These are phyloP conservation scores for Stentor roeselii DNA, from an alignment of 73 alveolate species.

Conservation along the genomic window DNA sequence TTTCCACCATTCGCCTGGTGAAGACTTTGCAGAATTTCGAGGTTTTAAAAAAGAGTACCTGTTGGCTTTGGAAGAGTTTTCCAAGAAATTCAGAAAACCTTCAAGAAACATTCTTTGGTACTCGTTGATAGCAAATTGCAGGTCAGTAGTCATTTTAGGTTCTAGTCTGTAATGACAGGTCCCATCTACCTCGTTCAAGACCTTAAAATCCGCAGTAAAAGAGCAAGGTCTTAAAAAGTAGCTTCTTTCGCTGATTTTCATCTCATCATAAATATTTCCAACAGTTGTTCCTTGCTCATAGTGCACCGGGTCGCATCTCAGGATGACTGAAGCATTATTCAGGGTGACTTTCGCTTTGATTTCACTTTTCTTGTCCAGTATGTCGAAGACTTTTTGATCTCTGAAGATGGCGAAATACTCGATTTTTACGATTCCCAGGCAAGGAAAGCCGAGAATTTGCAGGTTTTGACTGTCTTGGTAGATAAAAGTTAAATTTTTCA, in stretches of 20 bases:
- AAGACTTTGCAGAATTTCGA: background rate
- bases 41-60: background rate
- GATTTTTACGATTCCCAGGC: background rate
- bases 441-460: slow-evolving; percentile 8
- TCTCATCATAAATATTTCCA: background rate
- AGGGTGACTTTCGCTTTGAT: background rate
- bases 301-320: slow-evolving; percentile 15
- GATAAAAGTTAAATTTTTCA: background rate
- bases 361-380: background rate
- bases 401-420: background rate
- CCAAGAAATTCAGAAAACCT: background rate
- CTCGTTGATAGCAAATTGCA: background rate
- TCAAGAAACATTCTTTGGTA: slow-evolving; percentile 19
- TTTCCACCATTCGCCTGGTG: slow-evolving; percentile 1
- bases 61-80: background rate
- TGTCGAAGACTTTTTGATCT: background rate
- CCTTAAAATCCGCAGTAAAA: background rate
- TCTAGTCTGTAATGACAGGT: no score
- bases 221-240: slow-evolving; percentile 8
- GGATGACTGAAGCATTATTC: background rate
- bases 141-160: background rate
- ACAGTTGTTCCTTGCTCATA: background rate
- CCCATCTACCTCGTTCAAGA: background rate
- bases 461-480: slow-evolving; percentile 4
- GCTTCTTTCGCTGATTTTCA: slow-evolving; percentile 14